Percentiles rank a stretch among this genome's conserved stretches.
Conservation (phyloP, 2,329 filamentous ascomycete genomes). For the Trichoderma aggressivum region DNA sequence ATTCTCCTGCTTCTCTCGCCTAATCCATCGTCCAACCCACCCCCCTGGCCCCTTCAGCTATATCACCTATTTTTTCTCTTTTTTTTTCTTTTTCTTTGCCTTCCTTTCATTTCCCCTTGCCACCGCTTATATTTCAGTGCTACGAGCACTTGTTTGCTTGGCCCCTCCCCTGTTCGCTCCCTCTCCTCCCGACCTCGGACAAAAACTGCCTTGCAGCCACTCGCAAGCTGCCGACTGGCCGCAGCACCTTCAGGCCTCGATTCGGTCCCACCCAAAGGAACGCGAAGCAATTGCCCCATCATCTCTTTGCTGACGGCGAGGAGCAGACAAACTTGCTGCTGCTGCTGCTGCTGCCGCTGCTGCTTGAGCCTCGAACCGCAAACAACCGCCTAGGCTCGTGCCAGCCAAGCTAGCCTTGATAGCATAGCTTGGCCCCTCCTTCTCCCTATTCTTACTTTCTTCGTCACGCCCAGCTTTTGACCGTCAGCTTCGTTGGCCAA, state of each 20-base stretch:
- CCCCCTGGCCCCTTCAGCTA: neutral
- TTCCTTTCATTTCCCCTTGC: neutral
- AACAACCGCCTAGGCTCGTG: neutral
- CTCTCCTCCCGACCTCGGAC: constrained; percentile 14
- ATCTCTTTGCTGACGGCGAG: neutral
- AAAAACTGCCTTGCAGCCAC: constrained; percentile 9
- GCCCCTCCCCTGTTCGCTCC: neutral
- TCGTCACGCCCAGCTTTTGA: neutral
- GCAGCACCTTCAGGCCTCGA: neutral
- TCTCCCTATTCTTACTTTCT: neutral
- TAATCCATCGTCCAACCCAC: neutral
- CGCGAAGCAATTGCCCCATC: constrained; percentile 3
- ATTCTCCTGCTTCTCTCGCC: neutral
- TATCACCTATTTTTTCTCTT: neutral
- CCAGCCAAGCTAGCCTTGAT: constrained; percentile 12
- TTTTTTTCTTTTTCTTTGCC: neutral
- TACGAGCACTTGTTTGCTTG: neutral
- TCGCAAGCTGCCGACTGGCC: constrained; percentile 15
- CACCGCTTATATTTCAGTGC: neutral
- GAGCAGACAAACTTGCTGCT: neutral
- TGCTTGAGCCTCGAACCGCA: neutral
- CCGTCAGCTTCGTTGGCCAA: neutral
- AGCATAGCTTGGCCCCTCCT: neutral
- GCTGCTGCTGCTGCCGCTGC: constrained; percentile 6
- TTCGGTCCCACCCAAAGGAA: constrained; percentile 1